Evolutionary conservation across 305 asterid species (phyloP).

Genomic region (Plantago rigida): DNA sequence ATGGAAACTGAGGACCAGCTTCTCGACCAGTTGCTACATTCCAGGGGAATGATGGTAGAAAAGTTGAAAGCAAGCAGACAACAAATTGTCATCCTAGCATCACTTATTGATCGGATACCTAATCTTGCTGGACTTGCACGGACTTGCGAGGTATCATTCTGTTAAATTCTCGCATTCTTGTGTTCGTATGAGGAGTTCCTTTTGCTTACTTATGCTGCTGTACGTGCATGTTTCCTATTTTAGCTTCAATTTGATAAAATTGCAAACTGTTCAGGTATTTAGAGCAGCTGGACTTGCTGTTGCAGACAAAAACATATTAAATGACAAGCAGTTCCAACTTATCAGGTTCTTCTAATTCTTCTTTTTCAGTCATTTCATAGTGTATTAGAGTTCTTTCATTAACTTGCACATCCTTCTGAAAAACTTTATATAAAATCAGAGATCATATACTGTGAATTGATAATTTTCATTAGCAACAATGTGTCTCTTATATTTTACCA

Average conservation of each 20-base stretch:
- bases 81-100: slow-evolving; percentile 64
- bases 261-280: slow-evolving; percentile 47
- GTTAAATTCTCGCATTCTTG: neutral
- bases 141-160: slow-evolving; percentile 66
- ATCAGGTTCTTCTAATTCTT: slow-evolving; percentile 50
- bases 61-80: slow-evolving; percentile 61
- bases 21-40: slow-evolving; percentile 55
- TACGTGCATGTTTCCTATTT: slow-evolving; percentile 6
- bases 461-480: too few species aligned
- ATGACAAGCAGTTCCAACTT: slow-evolving; percentile 95
- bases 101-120: slow-evolving; percentile 88
- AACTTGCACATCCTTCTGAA: neutral
- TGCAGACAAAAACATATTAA: slow-evolving; percentile 60
- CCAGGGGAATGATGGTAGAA: slow-evolving; percentile 53
- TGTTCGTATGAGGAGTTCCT: neutral
- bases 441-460: too few species aligned
- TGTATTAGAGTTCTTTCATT: neutral
- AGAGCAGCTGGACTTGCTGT: slow-evolving; percentile 69
- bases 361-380: neutral
- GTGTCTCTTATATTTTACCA: too few species aligned
- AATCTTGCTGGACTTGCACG: slow-evolving; percentile 97
- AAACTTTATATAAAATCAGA: too few species aligned
- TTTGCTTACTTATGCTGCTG: slow-evolving; percentile 6
- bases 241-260: slow-evolving; percentile 18
- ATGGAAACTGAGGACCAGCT: slow-evolving; percentile 75